These are phyloP conservation scores for Xylariaceae sp. DNA, from an alignment of 2,329 filamentous ascomycete genomes.

Conservation along the genomic window DNA sequence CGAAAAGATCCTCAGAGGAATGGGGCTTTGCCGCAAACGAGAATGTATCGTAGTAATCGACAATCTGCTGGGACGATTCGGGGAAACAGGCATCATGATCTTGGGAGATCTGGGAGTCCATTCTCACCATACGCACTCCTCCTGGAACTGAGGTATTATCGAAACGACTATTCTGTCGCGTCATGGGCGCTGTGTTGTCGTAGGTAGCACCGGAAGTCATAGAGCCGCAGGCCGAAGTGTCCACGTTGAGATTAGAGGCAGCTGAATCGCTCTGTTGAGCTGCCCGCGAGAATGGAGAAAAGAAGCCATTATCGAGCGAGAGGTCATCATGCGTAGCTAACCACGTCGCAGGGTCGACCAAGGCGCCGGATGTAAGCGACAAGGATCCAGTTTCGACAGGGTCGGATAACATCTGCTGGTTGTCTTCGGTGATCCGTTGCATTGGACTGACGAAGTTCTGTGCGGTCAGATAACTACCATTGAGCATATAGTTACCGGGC, in stretches of 20 bases:
- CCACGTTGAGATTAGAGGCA: slow-evolving; percentile 25
- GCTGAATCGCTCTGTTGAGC: slow-evolving; percentile 23
- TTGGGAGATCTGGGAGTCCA: slow-evolving; percentile 33
- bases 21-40: slow-evolving; percentile 26
- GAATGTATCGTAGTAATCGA: slow-evolving; percentile 25
- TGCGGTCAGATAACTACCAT: slow-evolving; percentile 30
- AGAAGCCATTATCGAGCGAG: slow-evolving; percentile 9
- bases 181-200: slow-evolving; percentile 32
- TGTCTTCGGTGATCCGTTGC: slow-evolving; percentile 25
- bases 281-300: slow-evolving; percentile 15
- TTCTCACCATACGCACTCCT: slow-evolving; percentile 32
- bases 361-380: slow-evolving; percentile 27
- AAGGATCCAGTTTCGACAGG: slow-evolving; percentile 32
- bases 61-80: slow-evolving; percentile 22
- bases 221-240: slow-evolving; percentile 33
- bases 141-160: slow-evolving; percentile 29
- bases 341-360: slow-evolving; percentile 38
- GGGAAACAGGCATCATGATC: slow-evolving; percentile 23
- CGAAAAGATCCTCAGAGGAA: slow-evolving; percentile 31
- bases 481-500: slow-evolving; percentile 31
- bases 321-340: slow-evolving; percentile 31
- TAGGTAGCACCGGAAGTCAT: slow-evolving; percentile 34
- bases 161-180: slow-evolving; percentile 31
- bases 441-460: slow-evolving; percentile 26
- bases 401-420: slow-evolving; percentile 33